Evolutionary conservation across 2,329 filamentous ascomycete genomes (phyloP), one percentile per base, ranked within the genome.

Genomic region (Periconia sp.): DNA sequence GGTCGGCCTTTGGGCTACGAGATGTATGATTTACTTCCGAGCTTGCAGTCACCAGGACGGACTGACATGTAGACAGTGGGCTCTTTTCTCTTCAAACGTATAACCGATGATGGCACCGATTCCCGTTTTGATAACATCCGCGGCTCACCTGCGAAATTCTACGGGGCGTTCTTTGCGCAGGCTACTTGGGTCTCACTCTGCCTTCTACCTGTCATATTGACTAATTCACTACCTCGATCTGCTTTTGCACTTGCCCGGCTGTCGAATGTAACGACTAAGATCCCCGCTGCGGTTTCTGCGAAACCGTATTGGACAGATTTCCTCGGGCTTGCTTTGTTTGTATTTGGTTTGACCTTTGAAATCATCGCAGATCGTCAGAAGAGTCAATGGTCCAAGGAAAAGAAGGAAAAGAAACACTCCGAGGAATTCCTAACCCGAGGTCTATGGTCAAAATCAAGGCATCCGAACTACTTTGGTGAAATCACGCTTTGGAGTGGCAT

Each of bases 401-500:
- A 83, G 73, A 79, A 79, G 56, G 73, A 75, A 33, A 88, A 88
- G 76, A 74, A 80, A 56, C 86, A 89, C 48, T 78, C 80, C 17
- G 84, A 88, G 66, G 78, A 82, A 32, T 88, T 88, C 57, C 61
- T 88, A 49, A 85, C 83, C 0, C 65, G 72, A 1, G 85, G 85
- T 0, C 57, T 88, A 24, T 88, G 84, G 80, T 72, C 74, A 5
- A 77, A 78, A 59, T 80, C 76, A 34, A 71, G 83, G 47, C 83
- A 86, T 66, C 85, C 85, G 1, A 86, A 88, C 59, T 88, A 88
- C 71, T 86, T 88, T 62, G 86, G 85, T n/a, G 85, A 88, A 65
- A 78, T 76, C 19, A 85, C 82, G 9, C 71, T 89, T 22, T 89
- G 85, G 86, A 83, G 80, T 0, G 85, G 86, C 1, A 79, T 88